Evolutionary conservation across 225 moss, liverwort and hornwort species (phyloP), one percentile per base, ranked within the genome.

Genomic region (Pleurozium schreberi): DNA sequence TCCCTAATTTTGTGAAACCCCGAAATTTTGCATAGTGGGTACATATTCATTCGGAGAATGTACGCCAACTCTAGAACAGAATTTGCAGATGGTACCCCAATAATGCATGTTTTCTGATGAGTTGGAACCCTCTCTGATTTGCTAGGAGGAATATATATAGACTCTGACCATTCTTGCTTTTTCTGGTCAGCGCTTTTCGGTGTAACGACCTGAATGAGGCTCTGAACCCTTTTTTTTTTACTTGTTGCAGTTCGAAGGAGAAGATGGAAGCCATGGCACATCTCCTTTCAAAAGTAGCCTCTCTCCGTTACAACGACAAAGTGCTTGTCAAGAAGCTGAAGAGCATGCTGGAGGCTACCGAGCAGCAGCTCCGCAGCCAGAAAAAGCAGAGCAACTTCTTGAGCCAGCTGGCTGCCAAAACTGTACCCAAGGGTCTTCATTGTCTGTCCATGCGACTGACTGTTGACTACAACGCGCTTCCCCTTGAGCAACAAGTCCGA

Each of bases 391-490:
- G 96, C 80, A 94, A 93, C 64, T 96, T 91, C 47, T 94, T 97
- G 76, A 98, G 95, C 89, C 96, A 97, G 53, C 86, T 98, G 82
- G 98, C 96, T 71, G 97, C 98, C 42, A 97, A 97, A 85, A 94
- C 96, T 40, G 93, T 98, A 53, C 97, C 98, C 55, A 97, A 97
- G 84, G 96, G 97, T 25, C 90, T 97, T 87, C 96, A 97, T 89
- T 98, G 97, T 86, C 75, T 98, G 47, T 97, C 97, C 38, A 98
- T 98, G 98, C 94, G 96, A 53, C 82, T 98, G 87, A 96, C 96
- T 90, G 91, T 95, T 78, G 92, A 92, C 86, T 96, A 93, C 87
- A 85, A 90, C 75, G 87, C 92, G 52, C 90, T 92, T 23, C 50
- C 81, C 11, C 80, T 43, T 7, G 85, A 87, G 45, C 83, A 90